Base-by-base conservation (phyloP, 2,329 filamentous ascomycete genomes). In the Cladosporium sp. region DNA sequence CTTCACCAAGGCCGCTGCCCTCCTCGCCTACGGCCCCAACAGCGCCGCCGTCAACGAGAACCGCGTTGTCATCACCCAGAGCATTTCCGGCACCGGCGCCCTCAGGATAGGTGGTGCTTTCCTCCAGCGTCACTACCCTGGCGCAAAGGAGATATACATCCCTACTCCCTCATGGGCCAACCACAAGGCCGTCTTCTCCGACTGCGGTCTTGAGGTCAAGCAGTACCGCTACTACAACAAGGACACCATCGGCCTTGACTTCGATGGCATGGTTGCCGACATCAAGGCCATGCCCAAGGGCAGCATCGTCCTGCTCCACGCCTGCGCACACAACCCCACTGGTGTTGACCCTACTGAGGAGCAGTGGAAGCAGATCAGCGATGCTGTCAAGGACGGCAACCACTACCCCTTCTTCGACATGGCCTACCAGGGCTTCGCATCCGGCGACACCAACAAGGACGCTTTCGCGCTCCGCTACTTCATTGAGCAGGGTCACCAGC, bases 161-260 rank as follows among this genome's bases (percentile, higher is more conserved):
- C 95, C 95, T 68, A 93, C 85, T 65, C 95, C 95, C 62, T 96
- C 92, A 74, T 99, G 95, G 95, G 95, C 94, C 75, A 98, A 99
- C 87, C 95, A 99, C 86, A 91, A 88, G 78, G 93, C 94, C 70
- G 91, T 99, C 80, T 98, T 99, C 88, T 89, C 87, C 82, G 93
- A 98, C 81, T 91, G 92, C 35, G 92, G 93, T 66, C 87, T 99
- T 71, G 86, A 91, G 81, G 93, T 98, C 69, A 89, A 93, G 83
- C 92, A 93, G 83, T 99, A 99, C 87, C 87, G 92, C 75, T 99
- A 99, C 89, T 99, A 98, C 86, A 92, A 98, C 88, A 96, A 96
- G 86, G 89, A 97, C 78, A 98, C 94, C 77, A 98, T 97, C 78
- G 93, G 93, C 65, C 90, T 99, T 70, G 95, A 99, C 86, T 98